Conservation (phyloP, 2,329 filamentous ascomycete species). For the Cladophialophora immunda region DNA sequence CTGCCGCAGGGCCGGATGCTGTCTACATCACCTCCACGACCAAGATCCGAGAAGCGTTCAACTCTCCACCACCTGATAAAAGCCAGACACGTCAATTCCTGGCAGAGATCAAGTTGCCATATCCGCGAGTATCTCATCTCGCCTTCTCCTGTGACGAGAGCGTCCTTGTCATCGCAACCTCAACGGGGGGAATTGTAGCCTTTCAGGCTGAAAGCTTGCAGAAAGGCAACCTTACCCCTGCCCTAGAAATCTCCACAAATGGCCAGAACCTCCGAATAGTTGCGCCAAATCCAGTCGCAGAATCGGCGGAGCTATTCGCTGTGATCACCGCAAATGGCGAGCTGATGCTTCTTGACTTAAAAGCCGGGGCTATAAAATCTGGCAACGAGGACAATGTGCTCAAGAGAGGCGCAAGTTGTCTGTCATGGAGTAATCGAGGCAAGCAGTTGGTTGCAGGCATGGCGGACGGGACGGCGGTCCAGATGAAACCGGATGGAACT, state of each 20-base stretch:
- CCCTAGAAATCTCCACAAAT: constrained; percentile 80
- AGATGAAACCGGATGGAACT: constrained; percentile 83
- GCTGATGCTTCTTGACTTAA: constrained; percentile 82
- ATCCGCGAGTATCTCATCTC: constrained; percentile 84
- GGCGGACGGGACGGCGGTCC: constrained; percentile 78
- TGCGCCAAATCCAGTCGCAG: constrained; percentile 67
- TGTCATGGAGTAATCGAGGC: constrained; percentile 90
- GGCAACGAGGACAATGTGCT: constrained; percentile 71
- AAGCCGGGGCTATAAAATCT: constrained; percentile 66
- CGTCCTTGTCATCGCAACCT: constrained; percentile 82
- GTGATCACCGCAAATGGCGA: constrained; percentile 82
- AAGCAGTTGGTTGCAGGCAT: constrained; percentile 92
- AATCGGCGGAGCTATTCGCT: constrained; percentile 78
- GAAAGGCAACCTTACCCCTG: constrained; percentile 71
- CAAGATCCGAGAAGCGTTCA: constrained; percentile 78
- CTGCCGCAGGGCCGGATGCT: constrained; percentile 83
- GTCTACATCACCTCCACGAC: constrained; percentile 81
- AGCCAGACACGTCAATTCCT: constrained; percentile 70
- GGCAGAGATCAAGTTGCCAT: constrained; percentile 75
- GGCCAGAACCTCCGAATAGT: constrained; percentile 76
- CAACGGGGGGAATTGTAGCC: constrained; percentile 80
- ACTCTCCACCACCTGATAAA: constrained; percentile 38
- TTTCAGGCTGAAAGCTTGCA: constrained; percentile 78
- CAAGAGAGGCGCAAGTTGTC: constrained; percentile 79
- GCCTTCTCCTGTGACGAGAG: constrained; percentile 90